Evolutionary conservation across 2,329 filamentous ascomycete genomes (phyloP).

Genomic region (Metarhizium brunneum): DNA sequence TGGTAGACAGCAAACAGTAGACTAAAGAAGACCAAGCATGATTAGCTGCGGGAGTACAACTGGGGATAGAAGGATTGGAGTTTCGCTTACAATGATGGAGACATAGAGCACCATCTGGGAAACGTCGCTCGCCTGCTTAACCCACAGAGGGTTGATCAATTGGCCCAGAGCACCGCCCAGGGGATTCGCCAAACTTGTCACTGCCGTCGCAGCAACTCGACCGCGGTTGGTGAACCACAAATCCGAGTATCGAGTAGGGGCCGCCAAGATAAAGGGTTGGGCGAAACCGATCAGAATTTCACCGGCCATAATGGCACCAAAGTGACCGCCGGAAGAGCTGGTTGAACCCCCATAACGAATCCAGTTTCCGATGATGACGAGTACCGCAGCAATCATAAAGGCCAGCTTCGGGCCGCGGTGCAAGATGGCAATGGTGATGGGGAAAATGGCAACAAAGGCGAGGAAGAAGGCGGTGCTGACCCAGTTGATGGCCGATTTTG

Average conservation of each 20-base stretch:
- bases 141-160: slow-evolving; percentile 74
- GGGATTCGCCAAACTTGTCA: slow-evolving; percentile 80
- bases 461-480: slow-evolving; percentile 82
- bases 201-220: slow-evolving; percentile 76
- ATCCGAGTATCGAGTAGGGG: slow-evolving; percentile 85
- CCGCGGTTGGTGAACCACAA: slow-evolving; percentile 86
- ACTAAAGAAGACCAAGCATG: slow-evolving; percentile 15
- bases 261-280: slow-evolving; percentile 85
- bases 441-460: slow-evolving; percentile 65
- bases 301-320: slow-evolving; percentile 75
- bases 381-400: slow-evolving; percentile 61
- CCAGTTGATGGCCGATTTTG: slow-evolving; percentile 80
- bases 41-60: not conserved
- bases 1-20: slow-evolving; percentile 50
- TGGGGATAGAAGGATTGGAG: not conserved
- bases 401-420: slow-evolving; percentile 72
- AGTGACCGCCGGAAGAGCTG: slow-evolving; percentile 49
- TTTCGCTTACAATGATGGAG: slow-evolving; percentile 60
- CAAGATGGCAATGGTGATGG: slow-evolving; percentile 65
- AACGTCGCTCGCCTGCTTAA: slow-evolving; percentile 51
- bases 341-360: slow-evolving; percentile 68
- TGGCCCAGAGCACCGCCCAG: slow-evolving; percentile 84
- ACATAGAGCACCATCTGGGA: slow-evolving; percentile 80
- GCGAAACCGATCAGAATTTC: slow-evolving; percentile 84
- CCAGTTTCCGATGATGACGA: slow-evolving; percentile 83